Base-by-base conservation (phyloP, 495 filamentous ascomycete species). In the Ascodesmis nigricans region DNA sequence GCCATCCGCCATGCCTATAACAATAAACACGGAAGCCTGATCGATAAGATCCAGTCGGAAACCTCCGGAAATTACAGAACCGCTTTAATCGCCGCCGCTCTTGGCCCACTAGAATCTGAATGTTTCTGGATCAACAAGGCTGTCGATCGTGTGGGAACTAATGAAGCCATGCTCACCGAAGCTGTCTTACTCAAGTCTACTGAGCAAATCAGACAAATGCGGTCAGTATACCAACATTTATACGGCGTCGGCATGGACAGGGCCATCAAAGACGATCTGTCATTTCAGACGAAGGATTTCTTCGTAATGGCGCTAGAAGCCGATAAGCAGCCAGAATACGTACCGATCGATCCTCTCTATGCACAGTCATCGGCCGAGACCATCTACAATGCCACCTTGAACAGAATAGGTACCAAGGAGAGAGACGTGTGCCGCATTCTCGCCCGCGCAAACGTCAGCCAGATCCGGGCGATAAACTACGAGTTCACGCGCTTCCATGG, bases 81-180 rank as follows among this genome's bases (percentile, higher is more conserved):
- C 0, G 73, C 66, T 0, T 62, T 93, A 1, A 58, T 78, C 1
- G 65, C 70, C 5, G 59, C 91, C 23, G 66, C 74, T 14, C 69
- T 77, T 9, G 87, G 87, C 0, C 84, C 84, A 0, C 54, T 90
- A 4, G 52, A 61, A 24, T 60, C 75, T 41, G 83, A 91, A 50
- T 66, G 69, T 2, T 58, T 68, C 43, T 60, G 64, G 22, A 57
- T 76, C 7, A 54, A 69, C 42, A 60, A 72, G 3, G 71, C 80
- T 5, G 67, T 91, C 54, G 55, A 68, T 10, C 80, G 84, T 2
- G 45, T 69, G 3, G 87, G 87, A 13, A 95, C 87, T 0, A 84
- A 83, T 38, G 84, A 95, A 46, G 62, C 60, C 44, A 57, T 83
- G 2, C 63, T 95, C 21, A 80, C 90, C 46, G 87, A 95, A 40